Evolutionary conservation across 768 basidiomycete genomes (phyloP), one percentile per base, ranked within the genome.

Genomic region (Tephrocybe sp.): DNA sequence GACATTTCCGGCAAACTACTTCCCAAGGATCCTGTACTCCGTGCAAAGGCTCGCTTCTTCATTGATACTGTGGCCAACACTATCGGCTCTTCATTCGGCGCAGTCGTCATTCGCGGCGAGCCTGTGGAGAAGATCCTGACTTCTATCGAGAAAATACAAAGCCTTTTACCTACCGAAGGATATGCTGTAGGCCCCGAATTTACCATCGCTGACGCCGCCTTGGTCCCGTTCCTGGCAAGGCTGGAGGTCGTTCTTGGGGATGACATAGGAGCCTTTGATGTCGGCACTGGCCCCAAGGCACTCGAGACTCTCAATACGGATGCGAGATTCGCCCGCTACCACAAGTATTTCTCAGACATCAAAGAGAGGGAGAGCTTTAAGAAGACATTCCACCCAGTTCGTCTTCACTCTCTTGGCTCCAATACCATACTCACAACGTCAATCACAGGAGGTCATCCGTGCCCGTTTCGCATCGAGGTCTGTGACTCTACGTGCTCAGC

Each of bases 41-140:
- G 83, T 30, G 85, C 87, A 30, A 70, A 76, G 48, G 78, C 72
- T 7, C 80, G 85, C 19, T 80, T 86, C 65, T 84, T 86, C 68
- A 75, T 82, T 62, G 81, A 86, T 50, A 67, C 72, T 6, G 70
- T 80, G 28, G 69, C 71, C 2, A 75, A 68, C 54, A 78, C 76
- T 52, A 65, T 83, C 55, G 42, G 62, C 22, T 69, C 78, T 0
- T 62, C 68, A 0, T 78, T 64, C 55, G 52, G 58, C 37, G 72
- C 60, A 3, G 70, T 74, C 38, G 22, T 77, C 16, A 22, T 63
- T 9, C 62, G 67, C 1, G 77, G 74, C 5, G 73, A 74, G 45
- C 63, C 73, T 12, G 65, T 68, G 6, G 74, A 73, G 9, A 66
- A 66, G 1, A 47, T 84, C 37, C 59, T 78, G 19, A 53, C 55